Conservation (phyloP, 2,329 filamentous ascomycete genomes). For the Stenocarpella maydis region DNA sequence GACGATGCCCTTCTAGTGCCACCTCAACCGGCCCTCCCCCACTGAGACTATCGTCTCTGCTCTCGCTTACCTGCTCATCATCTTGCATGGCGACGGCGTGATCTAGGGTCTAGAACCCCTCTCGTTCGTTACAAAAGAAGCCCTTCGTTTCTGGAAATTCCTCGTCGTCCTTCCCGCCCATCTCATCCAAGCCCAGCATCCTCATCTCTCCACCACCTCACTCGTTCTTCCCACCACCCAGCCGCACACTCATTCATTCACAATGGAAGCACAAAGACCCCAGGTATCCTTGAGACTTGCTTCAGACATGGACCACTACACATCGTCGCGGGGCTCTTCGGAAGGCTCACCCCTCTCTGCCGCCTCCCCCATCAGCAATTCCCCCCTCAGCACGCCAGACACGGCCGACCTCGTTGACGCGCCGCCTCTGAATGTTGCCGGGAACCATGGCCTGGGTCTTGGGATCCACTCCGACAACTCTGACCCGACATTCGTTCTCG, state of each 20-base stretch:
- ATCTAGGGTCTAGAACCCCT: constrained; percentile 20
- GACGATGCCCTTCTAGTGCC: constrained; percentile 31
- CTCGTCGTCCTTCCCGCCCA: not conserved
- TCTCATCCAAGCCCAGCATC: constrained; percentile 6
- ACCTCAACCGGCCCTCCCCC: constrained; percentile 16
- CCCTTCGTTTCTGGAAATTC: constrained; percentile 21
- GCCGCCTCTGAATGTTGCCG: constrained; percentile 27
- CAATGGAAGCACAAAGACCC: constrained; percentile 6
- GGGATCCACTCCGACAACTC: constrained; percentile 29
- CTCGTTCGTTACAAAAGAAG: constrained; percentile 33
- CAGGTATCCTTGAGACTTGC: not conserved
- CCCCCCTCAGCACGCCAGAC: constrained; percentile 35
- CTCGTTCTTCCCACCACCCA: not conserved
- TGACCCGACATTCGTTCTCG: constrained; percentile 49
- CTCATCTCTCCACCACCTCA: not conserved
- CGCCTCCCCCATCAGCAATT: constrained; percentile 36
- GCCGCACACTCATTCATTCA: constrained; percentile 2
- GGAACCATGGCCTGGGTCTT: constrained; percentile 28
- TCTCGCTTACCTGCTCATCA: constrained; percentile 20
- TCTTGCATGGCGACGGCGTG: constrained; percentile 14
- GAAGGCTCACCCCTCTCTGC: constrained; percentile 31
- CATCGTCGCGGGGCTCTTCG: constrained; percentile 28
- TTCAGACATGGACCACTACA: constrained; percentile 34
- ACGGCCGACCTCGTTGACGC: constrained; percentile 36
- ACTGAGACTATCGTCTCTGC: constrained; percentile 33